phyloP scores from a whole-genome alignment of 345 rosid species.

The Clarkia xantiana region DNA sequence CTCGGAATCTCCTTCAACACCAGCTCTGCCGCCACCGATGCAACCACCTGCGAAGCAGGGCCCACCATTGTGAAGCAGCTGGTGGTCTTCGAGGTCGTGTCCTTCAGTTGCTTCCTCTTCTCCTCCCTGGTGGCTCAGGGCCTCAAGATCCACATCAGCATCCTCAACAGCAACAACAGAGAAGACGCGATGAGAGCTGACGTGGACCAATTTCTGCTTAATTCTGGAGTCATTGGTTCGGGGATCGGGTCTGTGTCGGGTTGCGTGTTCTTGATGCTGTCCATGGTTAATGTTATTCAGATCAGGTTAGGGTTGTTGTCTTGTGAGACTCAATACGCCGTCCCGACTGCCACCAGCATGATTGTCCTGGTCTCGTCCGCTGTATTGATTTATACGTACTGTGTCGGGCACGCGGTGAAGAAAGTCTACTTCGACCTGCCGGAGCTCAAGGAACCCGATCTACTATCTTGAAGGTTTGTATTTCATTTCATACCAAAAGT shows the following conservation, averaged over 20 bases:
- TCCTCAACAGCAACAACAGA: conserved; percentile 1
- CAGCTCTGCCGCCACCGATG: neutral
- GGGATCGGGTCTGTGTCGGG: neutral
- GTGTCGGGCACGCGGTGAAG: neutral
- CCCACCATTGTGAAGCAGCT: conserved; percentile 1
- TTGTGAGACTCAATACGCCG: conserved; percentile 1
- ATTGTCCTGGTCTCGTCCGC: conserved; percentile 3
- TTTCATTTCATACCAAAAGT: too few relatives aligned
- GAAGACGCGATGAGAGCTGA: neutral
- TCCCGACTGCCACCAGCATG: neutral
- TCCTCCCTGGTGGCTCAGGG: conserved; percentile 3
- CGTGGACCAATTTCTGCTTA: neutral
- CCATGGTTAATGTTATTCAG: neutral
- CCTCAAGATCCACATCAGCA: neutral
- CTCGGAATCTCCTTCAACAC: conserved; percentile 9
- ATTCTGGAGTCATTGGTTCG: neutral
- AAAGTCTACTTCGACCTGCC: too few relatives aligned
- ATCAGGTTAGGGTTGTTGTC: conserved; percentile 3
- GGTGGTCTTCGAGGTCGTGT: conserved; percentile 9
- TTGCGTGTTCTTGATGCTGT: neutral
- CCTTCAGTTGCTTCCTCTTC: conserved; percentile 5
- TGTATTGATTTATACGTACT: neutral
- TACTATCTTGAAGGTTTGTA: too few relatives aligned
- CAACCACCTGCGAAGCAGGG: conserved; percentile 7
- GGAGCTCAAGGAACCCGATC: too few relatives aligned